A percentile compares a stretch with the other conserved stretches of the same genome.
Evolutionary conservation across 192 early-diverging fungal species (phyloP).

Genomic region (Paraglomus occultum): DNA sequence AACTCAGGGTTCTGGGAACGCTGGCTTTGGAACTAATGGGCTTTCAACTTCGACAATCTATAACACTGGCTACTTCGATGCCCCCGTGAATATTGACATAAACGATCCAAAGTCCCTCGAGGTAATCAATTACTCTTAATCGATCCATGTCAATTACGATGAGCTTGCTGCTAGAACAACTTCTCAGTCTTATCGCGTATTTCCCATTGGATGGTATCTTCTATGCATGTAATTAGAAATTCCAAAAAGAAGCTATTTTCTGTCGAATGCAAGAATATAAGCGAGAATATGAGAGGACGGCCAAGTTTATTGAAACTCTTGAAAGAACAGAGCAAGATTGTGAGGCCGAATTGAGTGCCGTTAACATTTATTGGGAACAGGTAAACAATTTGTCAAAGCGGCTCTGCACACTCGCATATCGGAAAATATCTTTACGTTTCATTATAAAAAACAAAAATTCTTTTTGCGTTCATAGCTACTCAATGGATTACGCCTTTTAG

Average conservation of each 20-base stretch:
- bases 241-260: conserved; percentile 64
- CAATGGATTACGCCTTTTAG: neutral
- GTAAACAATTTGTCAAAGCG: conserved; percentile 15
- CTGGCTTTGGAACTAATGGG: no score
- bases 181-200: neutral
- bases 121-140: neutral
- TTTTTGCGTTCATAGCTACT: neutral
- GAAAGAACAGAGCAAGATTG: conserved; percentile 43
- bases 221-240: conserved; percentile 22
- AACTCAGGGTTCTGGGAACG: neutral
- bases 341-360: conserved; percentile 39
- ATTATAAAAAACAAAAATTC: neutral
- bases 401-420: no score
- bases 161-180: neutral
- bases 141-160: neutral
- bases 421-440: no score
- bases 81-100: neutral
- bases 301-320: conserved; percentile 33
- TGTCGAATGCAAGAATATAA: conserved; percentile 63
- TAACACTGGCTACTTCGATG: neutral
- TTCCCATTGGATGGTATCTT: neutral
- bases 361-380: conserved; percentile 47
- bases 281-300: conserved; percentile 44
- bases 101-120: neutral
- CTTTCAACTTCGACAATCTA: no score